phyloP scores from a whole-genome alignment of 805 yeast species.

The Clavispora carvajalis region DNA sequence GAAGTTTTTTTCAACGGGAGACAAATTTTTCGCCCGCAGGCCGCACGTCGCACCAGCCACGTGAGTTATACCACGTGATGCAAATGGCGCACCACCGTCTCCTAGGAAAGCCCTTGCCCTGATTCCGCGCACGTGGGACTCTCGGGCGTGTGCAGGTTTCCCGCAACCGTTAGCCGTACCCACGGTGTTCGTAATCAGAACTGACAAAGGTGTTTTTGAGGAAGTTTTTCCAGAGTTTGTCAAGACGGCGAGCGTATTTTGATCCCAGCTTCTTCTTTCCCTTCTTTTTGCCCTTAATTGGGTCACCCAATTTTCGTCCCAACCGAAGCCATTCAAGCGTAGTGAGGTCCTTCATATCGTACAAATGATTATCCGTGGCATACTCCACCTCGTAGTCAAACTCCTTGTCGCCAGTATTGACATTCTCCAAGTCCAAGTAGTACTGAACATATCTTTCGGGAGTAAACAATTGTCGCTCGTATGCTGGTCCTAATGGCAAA shows the following conservation, averaged over 20 bases:
- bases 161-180: conserved; percentile 25
- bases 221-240: conserved; percentile 53
- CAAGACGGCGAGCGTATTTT: conserved; percentile 16
- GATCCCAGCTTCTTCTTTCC: neutral
- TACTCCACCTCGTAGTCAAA: conserved; percentile 66
- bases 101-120: neutral
- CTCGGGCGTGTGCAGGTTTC: neutral
- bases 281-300: conserved; percentile 16
- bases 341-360: conserved; percentile 47
- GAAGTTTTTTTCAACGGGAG: neutral
- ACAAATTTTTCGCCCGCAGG: conserved; percentile 7
- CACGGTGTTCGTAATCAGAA: conserved; percentile 56
- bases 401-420: conserved; percentile 40
- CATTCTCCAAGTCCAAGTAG: conserved; percentile 54
- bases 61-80: neutral
- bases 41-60: no score
- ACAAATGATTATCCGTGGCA: conserved; percentile 57
- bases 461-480: conserved; percentile 61
- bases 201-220: conserved; percentile 57
- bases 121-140: neutral
- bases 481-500: conserved; percentile 69
- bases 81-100: no score
- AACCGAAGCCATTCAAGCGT: conserved; percentile 60
- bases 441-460: conserved; percentile 73
- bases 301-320: conserved; percentile 49